Percentiles rank a stretch among this genome's conserved stretches.
phyloP scores from a whole-genome alignment of 208 protist genomes.

The Herpetomonas samuelpessoai region DNA sequence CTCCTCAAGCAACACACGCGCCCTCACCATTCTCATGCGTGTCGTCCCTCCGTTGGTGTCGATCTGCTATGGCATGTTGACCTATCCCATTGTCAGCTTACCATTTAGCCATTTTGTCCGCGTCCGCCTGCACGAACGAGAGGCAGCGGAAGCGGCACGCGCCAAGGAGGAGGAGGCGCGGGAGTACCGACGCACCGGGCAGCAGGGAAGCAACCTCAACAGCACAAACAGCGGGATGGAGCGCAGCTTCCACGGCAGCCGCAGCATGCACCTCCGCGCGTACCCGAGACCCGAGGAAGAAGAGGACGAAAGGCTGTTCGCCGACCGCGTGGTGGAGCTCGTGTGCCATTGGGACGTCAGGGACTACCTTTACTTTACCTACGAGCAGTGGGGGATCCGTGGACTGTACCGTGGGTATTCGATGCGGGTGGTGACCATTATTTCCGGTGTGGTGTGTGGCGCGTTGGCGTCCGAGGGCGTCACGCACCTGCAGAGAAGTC shows the following conservation, averaged over 20 bases:
- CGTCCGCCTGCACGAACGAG: conserved; percentile 29
- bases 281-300: not conserved
- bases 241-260: not conserved
- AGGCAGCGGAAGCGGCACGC: conserved; percentile 6
- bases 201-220: conserved; percentile 2
- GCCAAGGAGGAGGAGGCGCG: conserved; percentile 10
- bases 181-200: conserved; percentile 7
- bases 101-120: conserved; percentile 33
- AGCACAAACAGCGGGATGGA: not conserved
- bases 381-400: not conserved
- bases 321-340: conserved; percentile 4
- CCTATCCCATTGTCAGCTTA: conserved; percentile 25
- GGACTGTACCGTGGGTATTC: not conserved
- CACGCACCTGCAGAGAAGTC: not conserved
- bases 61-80: conserved; percentile 17
- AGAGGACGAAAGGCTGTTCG: not conserved
- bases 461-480: not conserved
- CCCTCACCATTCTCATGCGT: conserved; percentile 12
- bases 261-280: not conserved
- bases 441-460: not conserved
- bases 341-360: conserved; percentile 19
- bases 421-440: not conserved
- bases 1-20: not conserved
- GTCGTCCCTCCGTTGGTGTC: conserved; percentile 24
- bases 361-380: conserved; percentile 10